Base-by-base conservation (phyloP, 371 early-diverging fungal genomes). In the Coemansia sp. region DNA sequence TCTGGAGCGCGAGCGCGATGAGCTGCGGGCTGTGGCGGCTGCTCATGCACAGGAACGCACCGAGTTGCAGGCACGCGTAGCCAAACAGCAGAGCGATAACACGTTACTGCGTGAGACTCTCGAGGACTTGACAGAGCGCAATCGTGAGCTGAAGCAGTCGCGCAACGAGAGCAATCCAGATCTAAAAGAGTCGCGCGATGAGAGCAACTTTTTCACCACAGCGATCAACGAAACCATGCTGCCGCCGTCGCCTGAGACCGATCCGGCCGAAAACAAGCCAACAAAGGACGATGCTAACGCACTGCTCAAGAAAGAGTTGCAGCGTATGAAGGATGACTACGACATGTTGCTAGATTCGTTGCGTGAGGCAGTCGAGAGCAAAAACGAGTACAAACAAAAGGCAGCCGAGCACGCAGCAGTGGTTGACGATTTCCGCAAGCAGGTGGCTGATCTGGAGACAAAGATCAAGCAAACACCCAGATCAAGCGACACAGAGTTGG, bases 61-160 rank as follows among this genome's bases (percentile, higher is more conserved):
- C 22, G 58, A 58, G 18, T n/a, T 24, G 16, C 31, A 29, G 13
- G 27, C 50, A 24, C 63, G 55, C 47, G 24, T 54, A 2, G 26
- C 55, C 11, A 50, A 61, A 18, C 67, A 66, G 45, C 51, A 58
- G 16, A 59, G 58, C 13, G 59, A 48, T 18, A 71, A 63, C 24
- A 24, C 27, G 26, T 29, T 55, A 27, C 63, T 74, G 27, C 58
- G 61, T 10, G 72, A 72, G 34, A 21, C 66, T 1, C 42, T 71
- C 2, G 67, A 67, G 29, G 59, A 50, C 13, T 54, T 74, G 45
- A 63, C 59, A 1, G 75, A 70, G 56, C 66, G 47, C 40, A 74
- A 72, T 39, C 63, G 47, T 8, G 72, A 66, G 29, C 59, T 73
- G 16, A 71, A 70, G 51, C 37, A 61, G 13, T n/a, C 53, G 21